Conservation (phyloP, 1,284 basidiomycete genomes). For the Pholiota adiposa region DNA sequence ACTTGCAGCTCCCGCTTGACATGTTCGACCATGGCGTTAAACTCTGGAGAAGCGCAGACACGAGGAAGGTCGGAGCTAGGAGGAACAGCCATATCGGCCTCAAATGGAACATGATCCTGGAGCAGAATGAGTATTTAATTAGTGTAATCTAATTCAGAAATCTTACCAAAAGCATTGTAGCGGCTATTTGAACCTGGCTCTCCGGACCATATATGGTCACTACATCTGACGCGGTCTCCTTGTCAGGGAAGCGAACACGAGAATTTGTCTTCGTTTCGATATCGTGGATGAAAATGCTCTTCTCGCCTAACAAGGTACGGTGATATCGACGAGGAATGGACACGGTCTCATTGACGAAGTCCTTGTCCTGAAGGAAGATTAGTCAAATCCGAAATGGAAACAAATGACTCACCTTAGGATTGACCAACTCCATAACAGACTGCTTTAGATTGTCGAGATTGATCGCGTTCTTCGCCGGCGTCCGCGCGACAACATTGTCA, state of each 20-base stretch:
- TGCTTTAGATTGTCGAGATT: slow-evolving; percentile 96
- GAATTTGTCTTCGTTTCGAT: slow-evolving; percentile 98
- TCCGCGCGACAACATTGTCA: slow-evolving; percentile 97
- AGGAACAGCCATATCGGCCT: slow-evolving; percentile 93
- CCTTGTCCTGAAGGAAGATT: slow-evolving; percentile 76
- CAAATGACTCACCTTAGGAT: slow-evolving; percentile 75
- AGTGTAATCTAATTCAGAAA: not conserved
- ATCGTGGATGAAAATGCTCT: slow-evolving; percentile 96
- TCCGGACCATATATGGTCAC: slow-evolving; percentile 97
- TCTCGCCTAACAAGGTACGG: slow-evolving; percentile 93
- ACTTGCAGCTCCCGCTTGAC: slow-evolving; percentile 96
- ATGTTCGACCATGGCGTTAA: slow-evolving; percentile 81
- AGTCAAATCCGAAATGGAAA: slow-evolving; percentile 5
- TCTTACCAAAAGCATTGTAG: slow-evolving; percentile 90
- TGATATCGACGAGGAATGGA: slow-evolving; percentile 95
- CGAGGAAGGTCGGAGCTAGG: slow-evolving; percentile 79
- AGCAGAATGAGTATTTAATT: slow-evolving; percentile 10
- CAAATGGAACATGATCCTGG: slow-evolving; percentile 96
- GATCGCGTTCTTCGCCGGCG: slow-evolving; percentile 96
- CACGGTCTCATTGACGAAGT: slow-evolving; percentile 93
- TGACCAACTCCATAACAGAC: slow-evolving; percentile 97
- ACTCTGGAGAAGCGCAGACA: slow-evolving; percentile 80
- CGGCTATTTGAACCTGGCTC: slow-evolving; percentile 95
- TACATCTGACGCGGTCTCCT: slow-evolving; percentile 90
- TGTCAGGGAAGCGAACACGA: slow-evolving; percentile 92